Evolutionary conservation across 78 protist genomes (phyloP).

Genomic region (Diacronema lutheri): DNA sequence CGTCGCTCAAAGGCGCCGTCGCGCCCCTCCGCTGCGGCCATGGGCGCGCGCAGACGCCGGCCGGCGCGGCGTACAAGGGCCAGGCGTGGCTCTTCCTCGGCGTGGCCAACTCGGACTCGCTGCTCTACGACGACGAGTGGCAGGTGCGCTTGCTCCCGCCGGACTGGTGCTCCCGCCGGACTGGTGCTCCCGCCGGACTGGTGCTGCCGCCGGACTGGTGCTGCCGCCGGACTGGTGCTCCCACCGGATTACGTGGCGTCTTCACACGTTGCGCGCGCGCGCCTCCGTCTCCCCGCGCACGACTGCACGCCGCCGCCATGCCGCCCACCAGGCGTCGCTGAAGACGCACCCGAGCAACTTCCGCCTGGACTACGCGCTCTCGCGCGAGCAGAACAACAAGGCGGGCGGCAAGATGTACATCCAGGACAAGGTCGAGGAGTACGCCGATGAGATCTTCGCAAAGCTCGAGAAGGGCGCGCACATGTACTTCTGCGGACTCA

Average conservation of each 20-base stretch:
- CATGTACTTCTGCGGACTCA: slow-evolving; percentile 55
- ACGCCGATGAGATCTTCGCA: slow-evolving; percentile 37
- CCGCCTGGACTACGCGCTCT: slow-evolving; percentile 40
- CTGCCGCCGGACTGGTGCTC: too few species aligned
- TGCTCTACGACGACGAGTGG: slow-evolving; percentile 53
- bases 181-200: neutral
- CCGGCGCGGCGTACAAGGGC: slow-evolving; percentile 10
- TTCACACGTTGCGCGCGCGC: neutral
- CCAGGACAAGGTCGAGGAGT: slow-evolving; percentile 44
- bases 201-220: too few species aligned
- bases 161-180: too few species aligned
- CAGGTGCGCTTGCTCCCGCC: too few species aligned
- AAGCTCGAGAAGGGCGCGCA: slow-evolving; percentile 41
- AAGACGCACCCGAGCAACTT: slow-evolving; percentile 18
- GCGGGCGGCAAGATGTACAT: slow-evolving; percentile 47
- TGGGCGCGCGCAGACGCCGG: too few species aligned
- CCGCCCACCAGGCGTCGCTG: slow-evolving; percentile 12
- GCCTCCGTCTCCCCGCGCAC: neutral
- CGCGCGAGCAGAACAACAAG: slow-evolving; percentile 40
- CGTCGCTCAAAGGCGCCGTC: too few species aligned
- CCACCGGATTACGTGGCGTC: neutral
- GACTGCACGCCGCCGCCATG: too few species aligned
- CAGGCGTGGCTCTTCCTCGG: slow-evolving; percentile 60
- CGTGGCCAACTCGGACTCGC: slow-evolving; percentile 43
- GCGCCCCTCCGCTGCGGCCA: too few species aligned